Conservation (phyloP, 305 asterid species). For the Fraxinus platypoda region DNA sequence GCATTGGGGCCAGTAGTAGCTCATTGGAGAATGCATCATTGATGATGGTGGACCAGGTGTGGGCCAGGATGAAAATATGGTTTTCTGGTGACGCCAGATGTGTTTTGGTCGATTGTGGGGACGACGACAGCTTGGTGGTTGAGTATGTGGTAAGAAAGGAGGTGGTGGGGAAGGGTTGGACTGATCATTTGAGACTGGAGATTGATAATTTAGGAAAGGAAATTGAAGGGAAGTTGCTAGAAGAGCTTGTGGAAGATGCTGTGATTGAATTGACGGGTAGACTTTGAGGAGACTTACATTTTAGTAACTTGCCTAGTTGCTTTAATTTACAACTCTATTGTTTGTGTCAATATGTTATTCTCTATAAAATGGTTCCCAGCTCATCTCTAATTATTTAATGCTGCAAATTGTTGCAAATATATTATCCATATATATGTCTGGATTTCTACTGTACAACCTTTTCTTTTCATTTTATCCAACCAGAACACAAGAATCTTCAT, state of each 20-base stretch:
- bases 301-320: conserved; percentile 20
- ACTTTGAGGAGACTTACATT: conserved; percentile 25
- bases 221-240: conserved; percentile 66
- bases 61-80: conserved; percentile 64
- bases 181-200: conserved; percentile 53
- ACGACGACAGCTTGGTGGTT: conserved; percentile 52
- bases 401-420: conserved; percentile 25
- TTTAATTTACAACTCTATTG: conserved; percentile 18
- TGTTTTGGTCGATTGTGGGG: conserved; percentile 45
- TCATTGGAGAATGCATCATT: conserved; percentile 15
- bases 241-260: conserved; percentile 65
- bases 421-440: conserved; percentile 17
- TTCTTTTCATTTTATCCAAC: background rate
- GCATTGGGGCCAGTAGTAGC: background rate
- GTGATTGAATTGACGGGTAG: conserved; percentile 66
- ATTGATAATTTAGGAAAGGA: conserved; percentile 58
- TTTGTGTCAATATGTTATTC: conserved; percentile 33
- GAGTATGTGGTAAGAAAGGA: conserved; percentile 72
- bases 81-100: conserved; percentile 35
- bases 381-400: conserved; percentile 34
- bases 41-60: conserved; percentile 56
- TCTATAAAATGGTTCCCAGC: conserved; percentile 33
- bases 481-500: background rate
- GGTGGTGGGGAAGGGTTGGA: conserved; percentile 75
- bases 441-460: conserved; percentile 23